A percentile compares a stretch with the other conserved stretches of the same genome.
These are phyloP conservation scores for Populus simonii DNA, from an alignment of 345 rosid genomes.

Conservation along the genomic window DNA sequence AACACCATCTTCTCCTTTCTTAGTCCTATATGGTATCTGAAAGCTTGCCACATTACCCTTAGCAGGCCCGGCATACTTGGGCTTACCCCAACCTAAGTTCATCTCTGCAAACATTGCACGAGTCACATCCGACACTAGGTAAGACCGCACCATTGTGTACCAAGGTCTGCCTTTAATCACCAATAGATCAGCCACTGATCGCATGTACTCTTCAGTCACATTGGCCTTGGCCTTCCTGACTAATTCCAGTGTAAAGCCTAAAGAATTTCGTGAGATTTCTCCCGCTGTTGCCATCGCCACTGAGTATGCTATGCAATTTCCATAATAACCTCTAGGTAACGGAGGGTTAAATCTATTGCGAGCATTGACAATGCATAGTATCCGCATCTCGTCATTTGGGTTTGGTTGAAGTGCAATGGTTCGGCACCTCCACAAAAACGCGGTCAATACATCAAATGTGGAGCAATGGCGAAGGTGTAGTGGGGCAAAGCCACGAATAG, in stretches of 20 bases:
- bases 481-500: slow-evolving; percentile 11
- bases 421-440: slow-evolving; percentile 29
- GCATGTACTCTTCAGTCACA: slow-evolving; percentile 24
- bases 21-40: background rate
- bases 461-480: slow-evolving; percentile 9
- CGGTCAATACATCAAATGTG: slow-evolving; percentile 22
- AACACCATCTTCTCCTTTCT: slow-evolving; percentile 17
- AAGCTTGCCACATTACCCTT: slow-evolving; percentile 9
- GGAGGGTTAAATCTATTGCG: slow-evolving; percentile 5
- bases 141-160: slow-evolving; percentile 11
- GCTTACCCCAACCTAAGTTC: slow-evolving; percentile 27
- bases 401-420: slow-evolving; percentile 14
- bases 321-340: slow-evolving; percentile 32
- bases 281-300: slow-evolving; percentile 28
- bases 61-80: slow-evolving; percentile 13
- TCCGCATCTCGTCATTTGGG: slow-evolving; percentile 15
- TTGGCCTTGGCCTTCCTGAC: slow-evolving; percentile 21
- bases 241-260: slow-evolving; percentile 16
- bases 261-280: slow-evolving; percentile 1
- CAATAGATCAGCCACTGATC: slow-evolving; percentile 20
- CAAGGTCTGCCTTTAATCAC: slow-evolving; percentile 13
- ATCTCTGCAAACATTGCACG: background rate
- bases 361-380: slow-evolving; percentile 4
- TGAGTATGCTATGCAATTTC: slow-evolving; percentile 38
- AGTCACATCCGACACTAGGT: slow-evolving; percentile 12